Conservation (phyloP, 495 filamentous ascomycete genomes). For the Lasiosphaeria miniovina region DNA sequence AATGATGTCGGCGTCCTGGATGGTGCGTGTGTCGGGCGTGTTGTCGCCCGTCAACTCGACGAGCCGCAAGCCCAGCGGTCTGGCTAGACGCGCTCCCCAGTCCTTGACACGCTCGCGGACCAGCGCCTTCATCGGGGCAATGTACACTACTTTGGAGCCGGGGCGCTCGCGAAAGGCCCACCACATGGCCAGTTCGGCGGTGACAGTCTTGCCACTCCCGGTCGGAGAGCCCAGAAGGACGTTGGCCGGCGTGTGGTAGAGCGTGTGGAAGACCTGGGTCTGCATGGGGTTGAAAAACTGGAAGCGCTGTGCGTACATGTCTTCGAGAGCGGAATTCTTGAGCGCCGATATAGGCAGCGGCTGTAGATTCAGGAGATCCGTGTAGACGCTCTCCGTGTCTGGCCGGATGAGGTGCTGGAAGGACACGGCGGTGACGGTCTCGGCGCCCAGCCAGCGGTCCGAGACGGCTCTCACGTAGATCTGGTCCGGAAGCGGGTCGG, state of each 20-base stretch:
- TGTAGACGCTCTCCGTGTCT: conserved; percentile 96
- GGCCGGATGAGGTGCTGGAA: conserved; percentile 98
- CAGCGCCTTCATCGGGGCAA: conserved; percentile 98
- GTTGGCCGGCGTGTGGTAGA: conserved; percentile 88
- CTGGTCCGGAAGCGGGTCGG: conserved; percentile 87
- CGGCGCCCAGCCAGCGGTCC: conserved; percentile 95
- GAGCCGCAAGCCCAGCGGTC: conserved; percentile 80
- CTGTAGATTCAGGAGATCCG: conserved; percentile 86
- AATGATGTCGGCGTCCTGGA: conserved; percentile 94
- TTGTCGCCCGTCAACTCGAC: conserved; percentile 98
- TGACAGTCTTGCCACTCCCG: conserved; percentile 94
- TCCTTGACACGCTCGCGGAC: conserved; percentile 96
- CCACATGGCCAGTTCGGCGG: conserved; percentile 98
- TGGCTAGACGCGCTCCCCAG: conserved; percentile 82
- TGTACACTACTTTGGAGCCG: conserved; percentile 97
- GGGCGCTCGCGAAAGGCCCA: conserved; percentile 97
- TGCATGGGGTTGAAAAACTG: conserved; percentile 99
- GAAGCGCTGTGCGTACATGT: conserved; percentile 84
- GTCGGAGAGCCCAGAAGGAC: conserved; percentile 96
- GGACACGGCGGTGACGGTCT: conserved; percentile 89
- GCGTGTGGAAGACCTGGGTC: conserved; percentile 92
- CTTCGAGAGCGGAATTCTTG: conserved; percentile 82
- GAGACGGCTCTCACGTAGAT: conserved; percentile 94
- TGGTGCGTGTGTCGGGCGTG: conserved; percentile 92
- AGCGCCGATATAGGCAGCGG: conserved; percentile 85